phyloP scores from a whole-genome alignment of 1,284 basidiomycete species.

The Cryptococcus sp. region DNA sequence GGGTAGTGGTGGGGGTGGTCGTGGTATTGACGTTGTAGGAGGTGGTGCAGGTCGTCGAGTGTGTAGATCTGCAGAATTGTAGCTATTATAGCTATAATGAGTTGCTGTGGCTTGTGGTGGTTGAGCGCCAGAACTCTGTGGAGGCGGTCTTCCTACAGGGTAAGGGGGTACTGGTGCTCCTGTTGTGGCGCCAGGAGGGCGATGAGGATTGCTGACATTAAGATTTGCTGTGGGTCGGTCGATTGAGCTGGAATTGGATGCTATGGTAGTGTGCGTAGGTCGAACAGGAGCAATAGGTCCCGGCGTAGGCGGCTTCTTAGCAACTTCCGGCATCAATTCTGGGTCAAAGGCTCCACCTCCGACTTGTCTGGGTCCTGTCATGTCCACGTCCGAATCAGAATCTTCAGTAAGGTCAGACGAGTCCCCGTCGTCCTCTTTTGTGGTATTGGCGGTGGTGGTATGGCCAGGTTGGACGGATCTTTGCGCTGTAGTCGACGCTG shows the following conservation, averaged over 20 bases:
- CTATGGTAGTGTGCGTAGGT: background rate
- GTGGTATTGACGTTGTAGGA: slow-evolving; percentile 1
- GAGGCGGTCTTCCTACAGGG: background rate
- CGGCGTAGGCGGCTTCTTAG: background rate
- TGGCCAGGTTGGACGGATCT: too few species aligned
- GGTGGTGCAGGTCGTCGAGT: background rate
- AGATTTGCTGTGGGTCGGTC: background rate
- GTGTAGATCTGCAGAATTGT: too few species aligned
- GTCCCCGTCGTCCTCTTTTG: background rate
- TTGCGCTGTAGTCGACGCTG: background rate
- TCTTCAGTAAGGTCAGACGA: slow-evolving; percentile 2
- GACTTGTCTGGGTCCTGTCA: slow-evolving; percentile 32
- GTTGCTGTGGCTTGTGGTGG: background rate
- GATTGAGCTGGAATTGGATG: background rate
- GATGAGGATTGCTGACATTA: background rate
- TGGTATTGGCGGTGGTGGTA: background rate
- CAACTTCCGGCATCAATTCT: background rate
- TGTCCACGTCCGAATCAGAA: slow-evolving; percentile 29
- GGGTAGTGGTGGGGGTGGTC: slow-evolving; percentile 11
- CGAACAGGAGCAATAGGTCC: background rate
- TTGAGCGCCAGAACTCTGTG: background rate
- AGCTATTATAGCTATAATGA: background rate
- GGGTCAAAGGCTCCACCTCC: slow-evolving; percentile 29
- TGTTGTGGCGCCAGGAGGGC: background rate
- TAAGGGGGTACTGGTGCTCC: background rate